A percentile compares a stretch with the other conserved stretches of the same genome.
Conservation (phyloP, 1,139 yeast species). For the Pichia sp. region DNA sequence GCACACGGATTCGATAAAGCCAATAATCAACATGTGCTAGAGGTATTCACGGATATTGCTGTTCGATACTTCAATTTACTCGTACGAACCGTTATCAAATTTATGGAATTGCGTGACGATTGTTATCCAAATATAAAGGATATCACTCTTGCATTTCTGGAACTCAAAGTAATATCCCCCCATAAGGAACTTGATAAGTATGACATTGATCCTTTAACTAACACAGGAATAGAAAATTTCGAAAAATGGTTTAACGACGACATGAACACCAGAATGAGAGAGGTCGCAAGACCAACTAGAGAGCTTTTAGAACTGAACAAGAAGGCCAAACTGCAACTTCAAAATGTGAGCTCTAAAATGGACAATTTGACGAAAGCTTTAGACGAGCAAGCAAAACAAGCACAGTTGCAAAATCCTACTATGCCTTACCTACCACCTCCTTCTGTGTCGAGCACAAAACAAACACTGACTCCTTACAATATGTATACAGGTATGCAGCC, state of each 20-base stretch:
- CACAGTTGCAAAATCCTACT: conserved; percentile 23
- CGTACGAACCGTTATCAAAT: conserved; percentile 22
- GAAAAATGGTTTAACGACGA: conserved; percentile 33
- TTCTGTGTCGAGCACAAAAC: conserved; percentile 6
- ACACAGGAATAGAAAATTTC: conserved; percentile 29
- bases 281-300: conserved; percentile 29
- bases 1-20: conserved; percentile 33
- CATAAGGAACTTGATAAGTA: conserved; percentile 27
- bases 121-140: conserved; percentile 29
- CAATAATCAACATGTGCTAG: conserved; percentile 27
- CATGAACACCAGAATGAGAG: conserved; percentile 27
- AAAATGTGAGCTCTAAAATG: conserved; percentile 29
- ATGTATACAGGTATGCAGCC: background rate
- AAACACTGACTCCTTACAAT: conserved; percentile 9
- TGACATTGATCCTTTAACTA: conserved; percentile 27
- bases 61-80: conserved; percentile 28
- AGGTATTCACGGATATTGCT: conserved; percentile 31
- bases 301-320: conserved; percentile 26
- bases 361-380: conserved; percentile 30
- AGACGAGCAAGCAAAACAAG: conserved; percentile 27
- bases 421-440: conserved; percentile 23
- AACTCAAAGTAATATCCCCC: conserved; percentile 30
- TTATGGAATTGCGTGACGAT: conserved; percentile 26
- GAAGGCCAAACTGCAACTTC: conserved; percentile 18
- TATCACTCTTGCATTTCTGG: conserved; percentile 29